These are phyloP conservation scores for Lignosus rhinocerotis DNA, from an alignment of 1,284 basidiomycete genomes.

Conservation along the genomic window DNA sequence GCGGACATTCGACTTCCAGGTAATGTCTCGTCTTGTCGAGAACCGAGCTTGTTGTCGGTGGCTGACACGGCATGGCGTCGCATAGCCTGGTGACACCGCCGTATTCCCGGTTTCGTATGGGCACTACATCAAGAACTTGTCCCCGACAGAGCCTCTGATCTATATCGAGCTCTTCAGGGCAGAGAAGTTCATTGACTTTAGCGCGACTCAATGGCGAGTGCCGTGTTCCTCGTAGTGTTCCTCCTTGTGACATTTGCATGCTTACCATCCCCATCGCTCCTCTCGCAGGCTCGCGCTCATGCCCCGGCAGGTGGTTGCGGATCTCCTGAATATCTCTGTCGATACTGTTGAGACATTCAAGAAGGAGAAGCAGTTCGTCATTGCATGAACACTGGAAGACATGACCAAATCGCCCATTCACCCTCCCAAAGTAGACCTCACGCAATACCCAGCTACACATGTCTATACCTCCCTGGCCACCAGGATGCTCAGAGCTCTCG, in stretches of 20 bases:
- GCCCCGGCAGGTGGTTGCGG: conserved; percentile 36
- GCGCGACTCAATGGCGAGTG: conserved; percentile 28
- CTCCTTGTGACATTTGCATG: not conserved
- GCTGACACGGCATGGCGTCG: not conserved
- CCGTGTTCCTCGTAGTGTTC: not conserved
- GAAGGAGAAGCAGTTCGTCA: conserved; percentile 32
- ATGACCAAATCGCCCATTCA: no score
- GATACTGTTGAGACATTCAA: conserved; percentile 24
- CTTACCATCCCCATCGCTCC: not conserved
- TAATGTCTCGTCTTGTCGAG: not conserved
- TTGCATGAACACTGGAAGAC: conserved; percentile 18
- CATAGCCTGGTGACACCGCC: conserved; percentile 29
- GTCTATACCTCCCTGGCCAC: not conserved
- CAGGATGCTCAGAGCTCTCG: no score
- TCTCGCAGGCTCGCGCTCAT: conserved; percentile 32
- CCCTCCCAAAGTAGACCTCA: no score
- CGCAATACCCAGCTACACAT: no score
- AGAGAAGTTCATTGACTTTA: conserved; percentile 29
- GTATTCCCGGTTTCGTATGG: conserved; percentile 31
- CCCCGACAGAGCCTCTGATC: conserved; percentile 31
- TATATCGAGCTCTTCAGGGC: conserved; percentile 33
- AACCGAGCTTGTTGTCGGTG: not conserved
- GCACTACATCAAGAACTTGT: conserved; percentile 33
- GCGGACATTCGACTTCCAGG: conserved; percentile 32
- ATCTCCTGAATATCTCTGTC: conserved; percentile 32